A percentile compares a stretch with the other conserved stretches of the same genome.
Evolutionary conservation across 2,329 filamentous ascomycete genomes (phyloP).

Genomic region (Emmonsiellopsis sp.): DNA sequence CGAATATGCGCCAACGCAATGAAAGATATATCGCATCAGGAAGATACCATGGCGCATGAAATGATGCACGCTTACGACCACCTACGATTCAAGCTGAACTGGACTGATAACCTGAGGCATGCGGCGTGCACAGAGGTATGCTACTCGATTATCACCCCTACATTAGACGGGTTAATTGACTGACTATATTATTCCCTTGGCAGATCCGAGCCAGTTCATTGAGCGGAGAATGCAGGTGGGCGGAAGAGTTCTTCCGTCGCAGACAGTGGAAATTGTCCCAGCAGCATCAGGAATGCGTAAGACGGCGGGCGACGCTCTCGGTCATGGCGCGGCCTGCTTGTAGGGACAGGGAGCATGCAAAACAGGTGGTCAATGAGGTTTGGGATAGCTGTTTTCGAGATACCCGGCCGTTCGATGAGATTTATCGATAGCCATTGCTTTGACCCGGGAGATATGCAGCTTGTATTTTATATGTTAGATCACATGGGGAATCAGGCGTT

Average conservation of each 20-base stretch:
- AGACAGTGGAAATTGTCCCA: conserved; percentile 83
- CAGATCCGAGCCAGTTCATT: conserved; percentile 88
- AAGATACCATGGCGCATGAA: conserved; percentile 92
- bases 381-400: conserved; percentile 96
- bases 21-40: conserved; percentile 66
- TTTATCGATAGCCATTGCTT: conserved; percentile 54
- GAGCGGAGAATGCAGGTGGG: conserved; percentile 88
- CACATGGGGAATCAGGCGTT: background rate
- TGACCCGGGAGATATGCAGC: background rate
- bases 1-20: conserved; percentile 89
- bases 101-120: conserved; percentile 69
- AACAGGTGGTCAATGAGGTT: conserved; percentile 88
- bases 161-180: background rate
- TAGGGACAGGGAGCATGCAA: conserved; percentile 76
- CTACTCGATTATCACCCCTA: conserved; percentile 1
- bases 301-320: conserved; percentile 67
- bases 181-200: background rate
- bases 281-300: conserved; percentile 89
- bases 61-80: conserved; percentile 98
- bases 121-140: conserved; percentile 85
- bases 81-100: conserved; percentile 81
- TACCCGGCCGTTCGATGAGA: conserved; percentile 91
- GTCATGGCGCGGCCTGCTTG: conserved; percentile 69
- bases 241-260: conserved; percentile 71
- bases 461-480: background rate